Evolutionary conservation across 495 filamentous ascomycete genomes (phyloP).

Genomic region (Penicillium mononematosum): DNA sequence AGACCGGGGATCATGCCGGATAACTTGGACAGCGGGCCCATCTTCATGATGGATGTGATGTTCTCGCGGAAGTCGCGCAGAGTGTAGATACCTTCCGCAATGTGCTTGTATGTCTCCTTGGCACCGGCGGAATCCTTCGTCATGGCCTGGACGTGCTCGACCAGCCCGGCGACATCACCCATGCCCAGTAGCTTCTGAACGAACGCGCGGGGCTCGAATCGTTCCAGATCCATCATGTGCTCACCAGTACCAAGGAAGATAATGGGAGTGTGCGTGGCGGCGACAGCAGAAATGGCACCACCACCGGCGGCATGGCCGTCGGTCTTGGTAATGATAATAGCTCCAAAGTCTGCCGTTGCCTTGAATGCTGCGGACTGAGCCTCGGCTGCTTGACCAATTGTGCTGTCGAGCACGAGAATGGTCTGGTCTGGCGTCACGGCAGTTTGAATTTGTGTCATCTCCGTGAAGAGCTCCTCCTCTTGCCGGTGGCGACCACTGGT

Average conservation of each 20-base stretch:
- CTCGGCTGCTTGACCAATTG: constrained; percentile 94
- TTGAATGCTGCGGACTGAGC: constrained; percentile 96
- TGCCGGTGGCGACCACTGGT: constrained; percentile 92
- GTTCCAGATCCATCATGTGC: constrained; percentile 92
- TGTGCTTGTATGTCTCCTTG: constrained; percentile 98
- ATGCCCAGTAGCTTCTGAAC: constrained; percentile 90
- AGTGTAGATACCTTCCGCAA: constrained; percentile 93
- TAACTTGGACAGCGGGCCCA: constrained; percentile 96
- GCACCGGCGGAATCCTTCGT: constrained; percentile 76
- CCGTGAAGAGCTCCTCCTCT: constrained; percentile 90
- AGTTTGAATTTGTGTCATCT: constrained; percentile 95
- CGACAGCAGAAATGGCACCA: constrained; percentile 97
- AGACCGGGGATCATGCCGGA: constrained; percentile 98
- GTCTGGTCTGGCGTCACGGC: constrained; percentile 95
- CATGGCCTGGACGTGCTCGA: constrained; percentile 95
- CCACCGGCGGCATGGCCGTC: constrained; percentile 93
- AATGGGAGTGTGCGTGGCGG: constrained; percentile 94
- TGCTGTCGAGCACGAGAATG: constrained; percentile 95
- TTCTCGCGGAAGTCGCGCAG: constrained; percentile 93
- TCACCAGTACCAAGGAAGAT: constrained; percentile 98
- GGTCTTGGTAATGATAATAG: constrained; percentile 98
- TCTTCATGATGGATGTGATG: constrained; percentile 98
- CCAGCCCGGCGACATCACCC: constrained; percentile 93
- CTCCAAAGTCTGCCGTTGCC: constrained; percentile 93
- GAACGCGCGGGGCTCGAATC: constrained; percentile 87